Evolutionary conservation across 768 basidiomycete species (phyloP).

Genomic region (Phanerodontia chrysosporium): DNA sequence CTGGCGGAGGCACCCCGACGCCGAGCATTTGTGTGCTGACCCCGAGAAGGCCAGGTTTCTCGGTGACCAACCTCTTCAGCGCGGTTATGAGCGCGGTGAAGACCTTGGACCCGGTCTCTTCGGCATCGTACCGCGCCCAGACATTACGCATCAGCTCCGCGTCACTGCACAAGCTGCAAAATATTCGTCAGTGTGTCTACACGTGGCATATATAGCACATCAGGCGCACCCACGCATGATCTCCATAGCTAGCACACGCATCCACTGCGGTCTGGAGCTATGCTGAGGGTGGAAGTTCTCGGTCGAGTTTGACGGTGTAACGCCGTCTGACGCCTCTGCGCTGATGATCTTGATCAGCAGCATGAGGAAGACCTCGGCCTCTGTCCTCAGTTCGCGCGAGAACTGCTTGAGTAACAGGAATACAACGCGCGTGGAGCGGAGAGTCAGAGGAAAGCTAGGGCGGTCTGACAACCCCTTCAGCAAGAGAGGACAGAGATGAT

Average conservation of each 20-base stretch:
- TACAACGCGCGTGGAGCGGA: constrained; percentile 90
- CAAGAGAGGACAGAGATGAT: constrained; percentile 87
- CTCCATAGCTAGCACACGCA: constrained; percentile 89
- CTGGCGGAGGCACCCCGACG: constrained; percentile 50
- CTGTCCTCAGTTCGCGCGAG: constrained; percentile 70
- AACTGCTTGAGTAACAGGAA: constrained; percentile 93
- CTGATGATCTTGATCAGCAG: constrained; percentile 62
- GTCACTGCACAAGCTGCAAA: constrained; percentile 66
- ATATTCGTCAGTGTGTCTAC: background rate
- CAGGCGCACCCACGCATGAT: constrained; percentile 73
- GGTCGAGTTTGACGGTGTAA: constrained; percentile 14
- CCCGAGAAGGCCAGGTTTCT: constrained; percentile 84
- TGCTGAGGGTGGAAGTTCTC: constrained; percentile 17
- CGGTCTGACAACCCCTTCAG: constrained; percentile 82
- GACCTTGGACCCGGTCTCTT: constrained; percentile 57
- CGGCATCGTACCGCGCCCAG: constrained; percentile 75
- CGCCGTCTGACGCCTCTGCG: constrained; percentile 40
- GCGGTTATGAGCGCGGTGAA: constrained; percentile 78
- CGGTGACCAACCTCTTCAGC: constrained; percentile 81
- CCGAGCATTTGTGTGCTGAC: constrained; percentile 78
- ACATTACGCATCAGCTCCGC: constrained; percentile 72
- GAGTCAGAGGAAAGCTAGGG: constrained; percentile 79
- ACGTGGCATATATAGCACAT: background rate
- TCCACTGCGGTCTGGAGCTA: constrained; percentile 65
- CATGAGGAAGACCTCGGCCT: constrained; percentile 84